Evolutionary conservation across 75 land plant genomes (phyloP).

Genomic region (Pinus tabuliformis): DNA sequence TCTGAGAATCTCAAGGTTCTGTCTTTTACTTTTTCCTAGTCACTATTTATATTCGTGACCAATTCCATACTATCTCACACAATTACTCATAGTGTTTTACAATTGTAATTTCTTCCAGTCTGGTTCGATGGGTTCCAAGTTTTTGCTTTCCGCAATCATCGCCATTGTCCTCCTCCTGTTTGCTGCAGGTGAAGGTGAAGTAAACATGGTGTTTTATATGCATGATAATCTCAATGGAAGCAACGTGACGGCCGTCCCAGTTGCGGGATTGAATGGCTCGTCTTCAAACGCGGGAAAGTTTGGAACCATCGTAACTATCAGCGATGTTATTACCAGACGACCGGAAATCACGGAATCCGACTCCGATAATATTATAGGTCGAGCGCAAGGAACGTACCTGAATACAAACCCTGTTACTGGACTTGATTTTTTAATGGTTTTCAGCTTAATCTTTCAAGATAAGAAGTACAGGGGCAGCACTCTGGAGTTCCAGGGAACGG

Average conservation of each 20-base stretch:
- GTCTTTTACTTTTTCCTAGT: too few relatives aligned
- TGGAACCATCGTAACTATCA: neutral
- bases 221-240: neutral
- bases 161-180: too few relatives aligned
- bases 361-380: neutral
- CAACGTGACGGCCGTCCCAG: neutral
- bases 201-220: neutral
- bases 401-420: neutral
- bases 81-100: too few relatives aligned
- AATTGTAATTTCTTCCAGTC: too few relatives aligned
- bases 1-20: too few relatives aligned
- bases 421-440: neutral
- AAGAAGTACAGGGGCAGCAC: conserved; percentile 18
- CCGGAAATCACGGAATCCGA: neutral
- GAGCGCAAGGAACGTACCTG: neutral
- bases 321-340: neutral
- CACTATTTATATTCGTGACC: too few relatives aligned
- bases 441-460: neutral
- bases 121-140: too few relatives aligned
- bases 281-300: neutral
- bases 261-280: neutral
- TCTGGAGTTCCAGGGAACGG: conserved; percentile 13
- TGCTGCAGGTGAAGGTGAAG: too few relatives aligned
- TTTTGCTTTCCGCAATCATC: too few relatives aligned
- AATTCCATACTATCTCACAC: too few relatives aligned